These are phyloP conservation scores for Pseudopyrenochaeta lycopersici DNA, from an alignment of 2,329 filamentous ascomycete genomes.

Conservation along the genomic window DNA sequence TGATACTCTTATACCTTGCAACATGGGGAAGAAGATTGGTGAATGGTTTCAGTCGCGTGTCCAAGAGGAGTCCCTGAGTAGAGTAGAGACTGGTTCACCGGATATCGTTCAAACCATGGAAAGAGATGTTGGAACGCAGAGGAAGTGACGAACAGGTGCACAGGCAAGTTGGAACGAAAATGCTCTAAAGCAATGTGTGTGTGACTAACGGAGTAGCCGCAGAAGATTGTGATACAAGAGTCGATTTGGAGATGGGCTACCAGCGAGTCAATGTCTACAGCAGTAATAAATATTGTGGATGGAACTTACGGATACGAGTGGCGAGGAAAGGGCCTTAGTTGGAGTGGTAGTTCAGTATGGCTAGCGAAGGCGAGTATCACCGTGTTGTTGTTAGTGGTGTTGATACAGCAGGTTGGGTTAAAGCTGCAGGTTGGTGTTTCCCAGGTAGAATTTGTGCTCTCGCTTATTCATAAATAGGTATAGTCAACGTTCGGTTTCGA, in stretches of 20 bases:
- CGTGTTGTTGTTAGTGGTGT: too few relatives aligned
- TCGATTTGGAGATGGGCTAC: neutral
- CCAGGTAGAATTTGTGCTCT: constrained; percentile 9
- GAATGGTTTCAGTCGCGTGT: constrained; percentile 5
- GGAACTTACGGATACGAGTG: constrained; percentile 8
- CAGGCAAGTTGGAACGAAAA: neutral
- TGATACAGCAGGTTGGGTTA: constrained; percentile 15
- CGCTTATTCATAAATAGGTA: constrained; percentile 6
- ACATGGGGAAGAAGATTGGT: constrained; percentile 38
- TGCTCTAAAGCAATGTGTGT: neutral
- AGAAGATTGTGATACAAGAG: neutral
- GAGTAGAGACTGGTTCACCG: neutral
- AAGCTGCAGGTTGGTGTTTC: constrained; percentile 9
- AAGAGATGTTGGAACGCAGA: constrained; percentile 4
- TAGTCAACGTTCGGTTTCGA: constrained; percentile 4
- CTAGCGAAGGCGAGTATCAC: neutral
- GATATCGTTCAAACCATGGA: constrained; percentile 5
- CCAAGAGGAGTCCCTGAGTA: neutral
- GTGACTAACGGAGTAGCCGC: neutral
- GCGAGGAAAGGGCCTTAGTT: too few relatives aligned
- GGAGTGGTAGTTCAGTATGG: too few relatives aligned
- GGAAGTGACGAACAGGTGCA: neutral
- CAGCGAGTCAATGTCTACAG: constrained; percentile 3
- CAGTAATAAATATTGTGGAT: neutral
- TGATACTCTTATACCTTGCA: constrained; percentile 47